Conservation (phyloP, 441 rosid species). For the Arabidopsis hybrid region DNA sequence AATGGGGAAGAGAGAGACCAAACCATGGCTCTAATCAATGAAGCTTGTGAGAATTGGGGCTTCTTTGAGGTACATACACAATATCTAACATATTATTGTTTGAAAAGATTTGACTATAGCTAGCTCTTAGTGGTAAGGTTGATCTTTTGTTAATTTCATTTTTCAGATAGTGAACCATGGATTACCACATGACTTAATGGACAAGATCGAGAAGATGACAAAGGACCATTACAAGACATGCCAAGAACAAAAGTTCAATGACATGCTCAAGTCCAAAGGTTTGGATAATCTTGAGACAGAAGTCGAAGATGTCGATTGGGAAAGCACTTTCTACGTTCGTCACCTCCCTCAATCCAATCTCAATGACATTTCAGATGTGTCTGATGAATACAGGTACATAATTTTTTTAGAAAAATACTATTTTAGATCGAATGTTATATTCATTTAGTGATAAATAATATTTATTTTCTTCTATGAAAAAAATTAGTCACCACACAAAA, state of each 20-base stretch:
- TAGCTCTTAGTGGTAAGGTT: slow-evolving; percentile 14
- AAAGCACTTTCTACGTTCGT: slow-evolving; percentile 71
- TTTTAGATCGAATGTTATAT: not conserved
- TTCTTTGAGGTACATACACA: slow-evolving; percentile 65
- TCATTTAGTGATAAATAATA: not conserved
- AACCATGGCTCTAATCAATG: slow-evolving; percentile 56
- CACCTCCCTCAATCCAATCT: slow-evolving; percentile 67
- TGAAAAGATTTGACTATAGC: not conserved
- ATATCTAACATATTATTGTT: too few relatives aligned
- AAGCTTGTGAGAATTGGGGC: slow-evolving; percentile 88
- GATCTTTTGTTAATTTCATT: slow-evolving; percentile 1
- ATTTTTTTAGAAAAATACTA: not conserved
- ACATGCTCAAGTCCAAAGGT: slow-evolving; percentile 63
- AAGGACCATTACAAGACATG: slow-evolving; percentile 64
- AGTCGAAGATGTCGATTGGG: slow-evolving; percentile 69
- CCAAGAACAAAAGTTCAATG: slow-evolving; percentile 63
- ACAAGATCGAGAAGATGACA: slow-evolving; percentile 67
- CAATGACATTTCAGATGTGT: slow-evolving; percentile 55
- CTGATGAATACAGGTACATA: slow-evolving; percentile 57
- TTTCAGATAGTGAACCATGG: slow-evolving; percentile 69
- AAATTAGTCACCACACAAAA: not conserved
- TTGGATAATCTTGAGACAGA: slow-evolving; percentile 58
- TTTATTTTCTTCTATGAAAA: not conserved
- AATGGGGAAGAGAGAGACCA: slow-evolving; percentile 55
- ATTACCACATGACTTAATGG: slow-evolving; percentile 63